A percentile compares a stretch with the other conserved stretches of the same genome.
Conservation (phyloP, 305 asterid species). For the Petunia hybrid region DNA sequence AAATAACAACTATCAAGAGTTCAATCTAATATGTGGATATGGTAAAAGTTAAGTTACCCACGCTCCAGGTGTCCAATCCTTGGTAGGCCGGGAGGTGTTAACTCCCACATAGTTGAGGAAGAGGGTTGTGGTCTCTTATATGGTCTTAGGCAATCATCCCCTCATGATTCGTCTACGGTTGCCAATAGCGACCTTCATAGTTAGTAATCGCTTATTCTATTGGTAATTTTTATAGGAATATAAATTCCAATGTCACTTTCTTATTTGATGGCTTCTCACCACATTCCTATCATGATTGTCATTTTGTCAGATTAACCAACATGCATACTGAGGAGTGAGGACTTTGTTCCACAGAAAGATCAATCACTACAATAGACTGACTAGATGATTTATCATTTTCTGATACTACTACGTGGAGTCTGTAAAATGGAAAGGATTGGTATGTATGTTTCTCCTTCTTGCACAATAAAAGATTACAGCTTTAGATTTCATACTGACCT, state of each 20-base stretch:
- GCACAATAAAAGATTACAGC: background rate
- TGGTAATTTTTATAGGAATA: too few relatives aligned
- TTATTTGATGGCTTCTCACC: background rate
- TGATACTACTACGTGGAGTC: conserved; percentile 26
- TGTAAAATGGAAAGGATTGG: conserved; percentile 25
- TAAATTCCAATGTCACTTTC: too few relatives aligned
- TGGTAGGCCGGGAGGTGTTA: too few relatives aligned
- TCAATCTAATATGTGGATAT: background rate
- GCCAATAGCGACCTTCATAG: too few relatives aligned
- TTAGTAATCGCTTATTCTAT: too few relatives aligned
- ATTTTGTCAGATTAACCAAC: background rate
- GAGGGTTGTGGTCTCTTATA: too few relatives aligned
- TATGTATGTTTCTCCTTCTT: background rate
- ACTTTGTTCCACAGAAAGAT: background rate
- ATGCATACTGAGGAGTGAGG: background rate
- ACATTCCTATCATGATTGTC: background rate
- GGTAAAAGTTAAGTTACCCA: background rate
- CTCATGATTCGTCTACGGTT: too few relatives aligned
- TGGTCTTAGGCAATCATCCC: too few relatives aligned
- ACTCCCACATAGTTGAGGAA: too few relatives aligned
- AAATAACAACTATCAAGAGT: background rate
- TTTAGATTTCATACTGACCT: background rate
- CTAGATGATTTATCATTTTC: background rate
- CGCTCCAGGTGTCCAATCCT: background rate
- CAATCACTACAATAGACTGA: conserved; percentile 8